Evolutionary conservation across 495 filamentous ascomycete genomes (phyloP), one percentile per base, ranked within the genome.

Genomic region (Oidiodendron maius): DNA sequence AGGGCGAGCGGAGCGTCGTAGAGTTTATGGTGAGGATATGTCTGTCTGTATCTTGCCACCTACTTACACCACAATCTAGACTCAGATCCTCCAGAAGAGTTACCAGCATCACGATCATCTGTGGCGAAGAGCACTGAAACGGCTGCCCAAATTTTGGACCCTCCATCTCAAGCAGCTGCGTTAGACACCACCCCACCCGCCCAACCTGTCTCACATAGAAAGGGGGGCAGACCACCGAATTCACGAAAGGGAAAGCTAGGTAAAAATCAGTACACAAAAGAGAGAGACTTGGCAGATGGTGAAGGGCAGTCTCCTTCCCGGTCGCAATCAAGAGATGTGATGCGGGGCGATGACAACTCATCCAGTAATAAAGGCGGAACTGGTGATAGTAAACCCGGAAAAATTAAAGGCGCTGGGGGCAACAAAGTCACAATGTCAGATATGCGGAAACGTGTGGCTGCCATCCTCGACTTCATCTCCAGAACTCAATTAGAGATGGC

Each of bases 401-500:
- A 61, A 54, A 51, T 54, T 44, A 35, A 73, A 67, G 50, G 64
- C 61, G 10, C 63, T 65, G 41, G 41, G 12, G 66, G 71, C 16
- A 83, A 78, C 55, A 88, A 85, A 61, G 81, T 90, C 40, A 91
- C 79, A 22, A 86, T 96, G 81, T 84, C 83, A 49, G 91, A 96
- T 54, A 93, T 96, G 86, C 89, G 88, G 66, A 78, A 86, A 50
- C 80, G 87, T 6, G 90, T 90, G 3, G 80, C 82, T 2, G 83
- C 74, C 12, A 91, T 98, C 46, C 71, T 94, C 13, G 89, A 95
- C 35, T 96, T 87, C 63, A 96, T 98, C 56, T 82, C 86, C 6
- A 80, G 87, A 38, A 91, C 88, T 53, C 91, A 96, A 58, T 74
- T 95, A 11, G 93, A 98, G 61, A 78, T 96, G 70, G 91, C 88